These are phyloP conservation scores for Thielaviopsis populi DNA, from an alignment of 2,329 filamentous ascomycete genomes.

Conservation along the genomic window DNA sequence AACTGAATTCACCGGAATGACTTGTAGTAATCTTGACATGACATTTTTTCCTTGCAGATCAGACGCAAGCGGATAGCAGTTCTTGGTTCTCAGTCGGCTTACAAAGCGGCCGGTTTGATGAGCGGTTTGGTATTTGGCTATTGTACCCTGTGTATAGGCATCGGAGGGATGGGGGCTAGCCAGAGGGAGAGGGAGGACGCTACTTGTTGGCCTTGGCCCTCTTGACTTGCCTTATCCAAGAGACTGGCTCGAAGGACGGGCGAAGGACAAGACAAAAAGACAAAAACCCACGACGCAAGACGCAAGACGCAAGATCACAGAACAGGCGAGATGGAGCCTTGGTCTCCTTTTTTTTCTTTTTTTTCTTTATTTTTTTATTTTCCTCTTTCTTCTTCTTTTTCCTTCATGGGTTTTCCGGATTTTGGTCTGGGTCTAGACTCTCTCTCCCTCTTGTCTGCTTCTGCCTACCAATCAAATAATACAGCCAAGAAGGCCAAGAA, in stretches of 20 bases:
- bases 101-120: not conserved
- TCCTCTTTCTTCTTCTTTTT: not conserved
- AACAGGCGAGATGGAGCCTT: not conserved
- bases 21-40: not conserved
- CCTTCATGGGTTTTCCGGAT: not conserved
- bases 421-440: not conserved
- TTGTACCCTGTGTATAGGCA: no score
- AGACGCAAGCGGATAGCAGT: not conserved
- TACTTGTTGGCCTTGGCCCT: not conserved
- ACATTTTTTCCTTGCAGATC: not conserved
- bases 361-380: not conserved
- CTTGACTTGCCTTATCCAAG: not conserved
- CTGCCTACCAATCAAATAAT: not conserved
- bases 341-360: not conserved
- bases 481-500: not conserved
- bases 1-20: not conserved
- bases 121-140: not conserved
- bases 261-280: no score
- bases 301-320: not conserved
- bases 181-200: not conserved
- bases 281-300: no score
- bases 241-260: not conserved
- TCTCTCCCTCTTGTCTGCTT: not conserved
- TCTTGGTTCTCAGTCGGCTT: not conserved
- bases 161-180: no score